Base-by-base conservation (phyloP, 306 rosid genomes). In the Carpinus fangiana region DNA sequence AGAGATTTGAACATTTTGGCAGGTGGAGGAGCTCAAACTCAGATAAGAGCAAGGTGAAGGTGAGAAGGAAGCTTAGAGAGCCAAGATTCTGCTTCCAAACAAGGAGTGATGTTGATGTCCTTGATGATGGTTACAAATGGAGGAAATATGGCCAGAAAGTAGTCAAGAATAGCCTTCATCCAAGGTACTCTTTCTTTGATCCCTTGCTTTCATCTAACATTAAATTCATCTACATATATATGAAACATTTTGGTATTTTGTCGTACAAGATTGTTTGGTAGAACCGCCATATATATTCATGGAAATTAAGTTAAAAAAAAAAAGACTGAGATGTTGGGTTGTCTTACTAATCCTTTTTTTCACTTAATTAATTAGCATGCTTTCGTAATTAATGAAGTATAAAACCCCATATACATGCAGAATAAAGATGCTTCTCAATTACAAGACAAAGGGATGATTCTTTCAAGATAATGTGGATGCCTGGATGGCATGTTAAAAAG, bases 101-200 rank as follows among this genome's bases (percentile, higher is more conserved):
- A 46, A 91, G 98, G 82, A 95, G 98, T 76, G 98, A 95, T 70
- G 95, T 95, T n/a, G 98, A 95, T 86, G 98, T 95, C 10, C 97
- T 95, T 83, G 98, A 95, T 88, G 98, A 95, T 88, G 98, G 98
- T 54, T 95, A 95, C 79, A 95, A 95, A 86, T 95, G 98, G 98
- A 88, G 98, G 87, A 95, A 95, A 81, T 95, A 95, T 75, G 98
- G 98, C 54, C 98, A 92, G 79, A 95, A 95, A 86, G 96, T 95
- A 72, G 98, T 95, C 81, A 95, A 95, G 83, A 95, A 95, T 74
- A 95, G 98, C 82, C 98, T 95, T 82, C 98, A 95, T 70, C 98
- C 98, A 43, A 91, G 98, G 98, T 94, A 90, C 73, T 69, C 62
- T 23, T 12, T 56, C 14, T 5, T n/a, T 41, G 52, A 41, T 23